These are phyloP conservation scores for Breviolum minutum DNA, from an alignment of 73 alveolate species.

Conservation along the genomic window DNA sequence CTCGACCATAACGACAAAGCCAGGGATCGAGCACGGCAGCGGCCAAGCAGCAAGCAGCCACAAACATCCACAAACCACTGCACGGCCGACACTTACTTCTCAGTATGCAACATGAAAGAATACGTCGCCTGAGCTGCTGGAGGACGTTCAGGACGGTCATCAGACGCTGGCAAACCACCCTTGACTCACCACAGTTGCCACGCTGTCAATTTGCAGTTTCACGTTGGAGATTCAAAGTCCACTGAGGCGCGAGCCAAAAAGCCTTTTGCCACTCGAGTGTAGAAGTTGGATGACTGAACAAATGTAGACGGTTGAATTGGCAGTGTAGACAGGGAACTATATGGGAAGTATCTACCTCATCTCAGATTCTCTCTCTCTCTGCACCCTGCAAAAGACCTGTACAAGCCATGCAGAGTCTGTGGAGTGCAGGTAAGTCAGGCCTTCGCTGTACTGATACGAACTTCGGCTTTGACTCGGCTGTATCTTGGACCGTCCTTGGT, in stretches of 20 bases:
- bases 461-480: conserved; percentile 85
- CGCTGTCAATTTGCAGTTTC: neutral
- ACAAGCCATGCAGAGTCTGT: neutral
- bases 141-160: conserved; percentile 88
- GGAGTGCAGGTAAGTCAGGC: neutral
- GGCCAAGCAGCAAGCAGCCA: no score
- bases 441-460: conserved; percentile 87
- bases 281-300: conserved; percentile 56
- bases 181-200: neutral
- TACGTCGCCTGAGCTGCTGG: conserved; percentile 69
- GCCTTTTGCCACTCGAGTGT: conserved; percentile 84
- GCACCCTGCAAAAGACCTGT: neutral
- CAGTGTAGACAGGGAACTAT: neutral
- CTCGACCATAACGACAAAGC: no score
- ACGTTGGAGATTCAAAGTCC: no score
- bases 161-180: conserved; percentile 75
- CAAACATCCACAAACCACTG: no score
- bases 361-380: neutral
- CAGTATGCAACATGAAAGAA: neutral
- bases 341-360: neutral
- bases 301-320: neutral
- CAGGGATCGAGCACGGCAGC: no score
- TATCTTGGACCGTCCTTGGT: conserved; percentile 76
- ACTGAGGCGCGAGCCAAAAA: conserved; percentile 45
- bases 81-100: neutral